Conservation (phyloP, 2,329 filamentous ascomycete genomes). For the Alternaria longipes region DNA sequence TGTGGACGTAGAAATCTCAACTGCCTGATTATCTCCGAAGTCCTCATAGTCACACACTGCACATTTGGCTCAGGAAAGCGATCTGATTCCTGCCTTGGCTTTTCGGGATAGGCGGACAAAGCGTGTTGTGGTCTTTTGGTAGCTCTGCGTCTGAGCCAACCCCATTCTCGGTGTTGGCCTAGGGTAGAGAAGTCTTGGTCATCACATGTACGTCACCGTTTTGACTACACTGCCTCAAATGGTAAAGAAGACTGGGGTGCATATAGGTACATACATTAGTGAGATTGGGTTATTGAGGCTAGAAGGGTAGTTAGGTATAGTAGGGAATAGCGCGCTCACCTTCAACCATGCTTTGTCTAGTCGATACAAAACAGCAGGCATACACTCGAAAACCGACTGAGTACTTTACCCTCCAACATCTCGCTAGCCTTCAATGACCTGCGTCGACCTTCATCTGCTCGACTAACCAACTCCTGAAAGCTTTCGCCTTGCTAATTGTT, state of each 20-base stretch:
- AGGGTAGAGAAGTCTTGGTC: too few relatives aligned
- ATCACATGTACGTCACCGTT: not conserved
- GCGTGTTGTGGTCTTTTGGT: too few relatives aligned
- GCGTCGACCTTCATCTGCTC: slow-evolving; percentile 6
- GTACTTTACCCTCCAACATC: not conserved
- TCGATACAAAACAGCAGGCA: not conserved
- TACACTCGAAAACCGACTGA: not conserved
- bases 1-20: not conserved
- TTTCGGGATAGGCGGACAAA: too few relatives aligned
- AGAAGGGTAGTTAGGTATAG: not conserved
- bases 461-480: slow-evolving; percentile 32
- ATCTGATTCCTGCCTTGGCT: too few relatives aligned
- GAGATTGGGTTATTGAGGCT: not conserved
- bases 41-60: not conserved
- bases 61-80: too few relatives aligned
- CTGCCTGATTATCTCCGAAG: not conserved
- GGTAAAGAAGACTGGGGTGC: not conserved
- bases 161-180: too few relatives aligned
- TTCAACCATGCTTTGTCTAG: not conserved
- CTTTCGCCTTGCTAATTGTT: slow-evolving; percentile 25
- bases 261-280: not conserved
- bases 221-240: not conserved
- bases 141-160: too few relatives aligned
- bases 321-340: not conserved
- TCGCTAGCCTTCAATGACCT: not conserved